These are phyloP conservation scores for Calonectria fujianensis DNA, from an alignment of 2,329 filamentous ascomycete genomes.

Conservation along the genomic window DNA sequence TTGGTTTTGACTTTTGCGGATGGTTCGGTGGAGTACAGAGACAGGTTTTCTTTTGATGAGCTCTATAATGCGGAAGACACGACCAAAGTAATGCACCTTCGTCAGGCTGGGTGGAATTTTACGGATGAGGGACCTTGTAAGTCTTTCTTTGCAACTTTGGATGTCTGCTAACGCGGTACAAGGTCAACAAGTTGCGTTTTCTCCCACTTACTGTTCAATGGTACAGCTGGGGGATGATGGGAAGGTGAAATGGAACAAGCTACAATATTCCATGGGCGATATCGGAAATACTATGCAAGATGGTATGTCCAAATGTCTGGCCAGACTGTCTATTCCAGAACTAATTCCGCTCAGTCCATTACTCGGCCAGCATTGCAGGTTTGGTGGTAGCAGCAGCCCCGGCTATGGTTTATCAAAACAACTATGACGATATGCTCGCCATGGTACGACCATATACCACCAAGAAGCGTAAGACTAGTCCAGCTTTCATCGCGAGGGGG, in stretches of 20 bases:
- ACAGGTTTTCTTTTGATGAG: constrained; percentile 82
- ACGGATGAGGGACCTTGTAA: constrained; percentile 78
- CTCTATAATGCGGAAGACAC: constrained; percentile 79
- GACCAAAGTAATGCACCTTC: constrained; percentile 80
- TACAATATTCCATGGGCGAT: constrained; percentile 70
- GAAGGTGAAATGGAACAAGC: constrained; percentile 74
- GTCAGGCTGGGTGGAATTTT: constrained; percentile 87
- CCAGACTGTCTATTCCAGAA: not conserved
- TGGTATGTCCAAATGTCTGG: constrained; percentile 58
- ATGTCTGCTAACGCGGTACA: constrained; percentile 42
- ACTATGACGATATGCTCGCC: constrained; percentile 83
- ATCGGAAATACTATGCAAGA: constrained; percentile 69
- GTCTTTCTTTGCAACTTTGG: constrained; percentile 49
- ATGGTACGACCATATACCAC: constrained; percentile 72
- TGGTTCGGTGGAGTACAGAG: constrained; percentile 86
- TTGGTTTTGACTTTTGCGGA: constrained; percentile 86
- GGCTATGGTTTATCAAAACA: constrained; percentile 66
- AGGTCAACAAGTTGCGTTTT: constrained; percentile 77
- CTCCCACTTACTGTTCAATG: constrained; percentile 76
- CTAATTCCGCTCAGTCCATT: constrained; percentile 65
- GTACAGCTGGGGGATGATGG: constrained; percentile 76
- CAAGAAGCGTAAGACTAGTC: constrained; percentile 57
- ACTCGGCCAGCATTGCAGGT: constrained; percentile 76
- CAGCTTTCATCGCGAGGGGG: too few species aligned
- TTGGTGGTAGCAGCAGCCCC: constrained; percentile 73